Evolutionary conservation across 2,329 filamentous ascomycete genomes (phyloP), one percentile per base, ranked within the genome.

Genomic region (Fusarium subglutinans): DNA sequence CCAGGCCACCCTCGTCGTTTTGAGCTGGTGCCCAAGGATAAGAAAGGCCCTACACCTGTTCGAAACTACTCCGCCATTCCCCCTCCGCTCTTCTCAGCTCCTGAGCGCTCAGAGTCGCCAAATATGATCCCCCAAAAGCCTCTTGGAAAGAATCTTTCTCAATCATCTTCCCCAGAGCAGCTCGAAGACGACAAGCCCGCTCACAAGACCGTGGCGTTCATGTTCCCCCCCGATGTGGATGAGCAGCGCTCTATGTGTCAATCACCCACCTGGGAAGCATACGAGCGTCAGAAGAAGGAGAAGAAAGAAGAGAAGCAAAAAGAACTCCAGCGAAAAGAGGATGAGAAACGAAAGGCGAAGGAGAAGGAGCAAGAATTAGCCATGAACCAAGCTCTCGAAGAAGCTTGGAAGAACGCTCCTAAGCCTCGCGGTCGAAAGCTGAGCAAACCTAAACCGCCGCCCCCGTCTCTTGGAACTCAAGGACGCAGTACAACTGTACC

Each of bases 201-300:
- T 12, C 77, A 77, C n/a, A 81, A 81, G 41, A 77, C 76, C 6
- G 80, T 82, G 20, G 78, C 81, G 6, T 82, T 81, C 47, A 75
- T 76, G 48, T 78, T 81, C 2, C 81, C 81, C 5, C 75, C 79
- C 5, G 76, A 80, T 10, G 75, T 81, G 10, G 76, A 80, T 14
- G 79, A 79, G 26, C 78, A 75, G 35, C 75, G 74, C 11, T 81
- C 82, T 0, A 88, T 90, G 61, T 91, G 90, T 69, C 88, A 90
- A 63, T 91, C 90, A 3, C 90, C 90, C 4, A 90, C 86, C 63
- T 91, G 90, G 90, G 89, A 90, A 70, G 86, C 87, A 28, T 88
- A 88, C 73, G 84, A 85, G 6, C 84, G 86, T 26, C 86, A 83
- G 72, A 89, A 87, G 74, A 87, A 85, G 76, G 87, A 89, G 70